Percentiles rank a stretch among this genome's conserved stretches.
Conservation (phyloP, 1,284 basidiomycete genomes). For the Prillingera fragicola region DNA sequence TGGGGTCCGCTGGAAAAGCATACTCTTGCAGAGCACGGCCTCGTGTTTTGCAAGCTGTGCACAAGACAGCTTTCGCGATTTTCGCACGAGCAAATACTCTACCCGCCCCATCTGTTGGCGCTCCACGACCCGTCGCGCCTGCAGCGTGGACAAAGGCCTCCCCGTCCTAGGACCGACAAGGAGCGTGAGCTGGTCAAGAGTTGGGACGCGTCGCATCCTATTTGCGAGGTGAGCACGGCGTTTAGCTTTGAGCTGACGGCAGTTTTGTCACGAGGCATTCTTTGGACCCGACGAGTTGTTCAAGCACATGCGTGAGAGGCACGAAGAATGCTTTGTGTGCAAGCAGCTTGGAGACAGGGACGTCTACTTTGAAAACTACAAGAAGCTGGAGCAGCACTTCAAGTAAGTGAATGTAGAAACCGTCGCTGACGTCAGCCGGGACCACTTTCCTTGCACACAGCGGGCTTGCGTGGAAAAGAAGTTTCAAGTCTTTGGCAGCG, state of each 20-base stretch:
- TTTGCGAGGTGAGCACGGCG: conserved; percentile 51
- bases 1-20: conserved; percentile 81
- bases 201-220: conserved; percentile 49
- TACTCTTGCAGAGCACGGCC: conserved; percentile 56
- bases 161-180: conserved; percentile 33
- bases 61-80: conserved; percentile 90
- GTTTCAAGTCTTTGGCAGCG: conserved; percentile 87
- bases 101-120: conserved; percentile 63
- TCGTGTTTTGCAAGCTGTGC: conserved; percentile 83
- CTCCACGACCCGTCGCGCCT: conserved; percentile 72
- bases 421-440: conserved; percentile 32
- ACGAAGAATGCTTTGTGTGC: conserved; percentile 97
- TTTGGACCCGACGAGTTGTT: conserved; percentile 91
- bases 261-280: conserved; percentile 85
- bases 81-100: conserved; percentile 87
- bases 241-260: conserved; percentile 36
- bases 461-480: conserved; percentile 73
- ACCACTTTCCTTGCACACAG: conserved; percentile 74
- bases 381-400: conserved; percentile 57
- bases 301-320: conserved; percentile 83
- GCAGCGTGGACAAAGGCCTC: conserved; percentile 49
- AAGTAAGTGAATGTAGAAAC: conserved; percentile 22
- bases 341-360: conserved; percentile 70
- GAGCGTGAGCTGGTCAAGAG: conserved; percentile 43
- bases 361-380: conserved; percentile 79